Conservation (phyloP, 345 rosid genomes). For the Moringa oleifera region DNA sequence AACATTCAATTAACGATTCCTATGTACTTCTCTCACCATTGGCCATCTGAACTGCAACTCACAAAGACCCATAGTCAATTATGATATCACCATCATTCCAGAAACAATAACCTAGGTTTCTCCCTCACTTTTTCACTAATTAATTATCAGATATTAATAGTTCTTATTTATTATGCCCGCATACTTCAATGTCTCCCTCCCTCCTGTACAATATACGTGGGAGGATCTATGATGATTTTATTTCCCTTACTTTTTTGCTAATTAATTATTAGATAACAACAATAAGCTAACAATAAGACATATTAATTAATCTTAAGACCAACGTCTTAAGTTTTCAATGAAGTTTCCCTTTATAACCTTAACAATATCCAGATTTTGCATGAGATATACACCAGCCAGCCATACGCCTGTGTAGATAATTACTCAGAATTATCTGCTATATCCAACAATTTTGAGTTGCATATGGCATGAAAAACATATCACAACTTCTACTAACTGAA, state of each 20-base stretch:
- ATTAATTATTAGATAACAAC: too few species aligned
- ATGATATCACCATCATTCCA: not conserved
- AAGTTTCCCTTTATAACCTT: not conserved
- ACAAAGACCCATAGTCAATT: not conserved
- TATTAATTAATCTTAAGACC: too few species aligned
- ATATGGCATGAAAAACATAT: not conserved
- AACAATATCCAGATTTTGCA: not conserved
- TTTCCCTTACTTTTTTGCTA: too few species aligned
- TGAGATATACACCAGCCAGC: too few species aligned
- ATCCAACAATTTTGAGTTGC: not conserved
- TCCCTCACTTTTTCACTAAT: not conserved
- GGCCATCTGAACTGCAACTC: not conserved
- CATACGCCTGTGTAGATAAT: too few species aligned
- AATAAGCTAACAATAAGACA: too few species aligned
- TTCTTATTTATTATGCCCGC: not conserved
- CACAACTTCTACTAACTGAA: not conserved
- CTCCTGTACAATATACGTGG: not conserved
- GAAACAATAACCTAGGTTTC: not conserved
- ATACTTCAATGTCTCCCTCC: not conserved
- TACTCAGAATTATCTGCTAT: not conserved
- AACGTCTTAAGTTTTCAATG: too few species aligned
- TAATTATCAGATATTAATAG: too few species aligned
- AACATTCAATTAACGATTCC: not conserved
- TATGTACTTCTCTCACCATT: not conserved
- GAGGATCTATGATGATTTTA: too few species aligned